Evolutionary conservation across 345 rosid species (phyloP).

Genomic region (Acer campestre): DNA sequence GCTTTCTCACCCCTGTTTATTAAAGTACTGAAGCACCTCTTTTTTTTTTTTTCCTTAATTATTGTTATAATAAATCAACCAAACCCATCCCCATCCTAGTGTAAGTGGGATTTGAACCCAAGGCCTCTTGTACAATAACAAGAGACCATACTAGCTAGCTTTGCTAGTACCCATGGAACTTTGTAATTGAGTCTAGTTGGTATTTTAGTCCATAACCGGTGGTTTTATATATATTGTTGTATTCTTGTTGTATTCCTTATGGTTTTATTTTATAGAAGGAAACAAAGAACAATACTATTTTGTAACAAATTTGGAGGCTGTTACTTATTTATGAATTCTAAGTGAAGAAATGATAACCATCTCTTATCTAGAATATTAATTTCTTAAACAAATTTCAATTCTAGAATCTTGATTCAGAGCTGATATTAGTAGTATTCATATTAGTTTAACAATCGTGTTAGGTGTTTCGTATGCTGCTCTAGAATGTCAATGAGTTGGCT

Average conservation of each 20-base stretch:
- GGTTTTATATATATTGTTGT: background rate
- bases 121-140: background rate
- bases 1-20: background rate
- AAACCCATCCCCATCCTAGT: background rate
- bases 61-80: background rate
- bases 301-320: background rate
- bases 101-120: background rate
- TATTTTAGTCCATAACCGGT: background rate
- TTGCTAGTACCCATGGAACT: background rate
- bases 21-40: background rate
- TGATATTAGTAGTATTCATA: slow-evolving; percentile 1
- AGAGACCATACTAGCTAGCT: background rate
- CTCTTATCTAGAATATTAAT: background rate
- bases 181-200: background rate
- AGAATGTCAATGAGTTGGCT: background rate
- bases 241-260: background rate
- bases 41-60: background rate
- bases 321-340: background rate
- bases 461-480: background rate
- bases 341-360: slow-evolving; percentile 13
- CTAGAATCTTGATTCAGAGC: background rate
- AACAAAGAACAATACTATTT: background rate
- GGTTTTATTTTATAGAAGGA: background rate
- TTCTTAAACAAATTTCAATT: background rate
- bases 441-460: background rate